Evolutionary conservation across 1,284 basidiomycete genomes (phyloP).

Genomic region (Golubevia pallescens): DNA sequence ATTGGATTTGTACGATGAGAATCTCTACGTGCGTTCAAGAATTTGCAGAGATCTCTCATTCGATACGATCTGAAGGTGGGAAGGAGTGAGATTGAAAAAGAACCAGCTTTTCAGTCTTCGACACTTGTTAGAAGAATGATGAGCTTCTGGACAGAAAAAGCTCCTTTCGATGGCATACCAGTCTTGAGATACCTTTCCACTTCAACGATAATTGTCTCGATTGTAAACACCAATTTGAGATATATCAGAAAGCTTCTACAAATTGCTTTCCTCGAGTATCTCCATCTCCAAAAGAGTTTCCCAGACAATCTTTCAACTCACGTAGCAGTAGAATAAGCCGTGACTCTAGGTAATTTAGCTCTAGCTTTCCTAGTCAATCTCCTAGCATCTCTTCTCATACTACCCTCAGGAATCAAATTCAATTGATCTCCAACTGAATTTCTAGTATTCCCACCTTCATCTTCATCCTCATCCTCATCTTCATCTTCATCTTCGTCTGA

Average conservation of each 20-base stretch:
- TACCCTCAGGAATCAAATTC: slow-evolving; percentile 81
- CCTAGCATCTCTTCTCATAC: slow-evolving; percentile 86
- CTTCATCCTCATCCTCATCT: slow-evolving; percentile 6
- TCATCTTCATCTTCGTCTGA: slow-evolving; percentile 3
- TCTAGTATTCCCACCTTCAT: slow-evolving; percentile 4
- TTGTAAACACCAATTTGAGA: not conserved
- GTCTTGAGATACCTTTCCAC: not conserved
- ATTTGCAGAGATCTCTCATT: slow-evolving; percentile 82
- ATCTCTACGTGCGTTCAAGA: slow-evolving; percentile 79
- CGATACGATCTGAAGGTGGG: slow-evolving; percentile 75
- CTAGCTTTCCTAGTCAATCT: slow-evolving; percentile 90
- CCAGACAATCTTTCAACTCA: slow-evolving; percentile 66
- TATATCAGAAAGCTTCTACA: not conserved
- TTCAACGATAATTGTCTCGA: not conserved
- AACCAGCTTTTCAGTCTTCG: too few species aligned
- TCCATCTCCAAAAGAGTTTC: not conserved
- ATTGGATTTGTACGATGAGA: slow-evolving; percentile 75
- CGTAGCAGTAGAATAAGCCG: slow-evolving; percentile 92
- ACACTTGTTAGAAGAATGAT: too few species aligned
- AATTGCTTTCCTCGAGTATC: not conserved
- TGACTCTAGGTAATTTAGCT: slow-evolving; percentile 88
- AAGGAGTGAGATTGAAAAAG: not conserved
- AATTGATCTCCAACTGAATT: slow-evolving; percentile 37
- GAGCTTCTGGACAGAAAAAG: too few species aligned
- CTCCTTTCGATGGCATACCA: not conserved